These are phyloP conservation scores for Protea cynaroides DNA, from an alignment of 164 flowering plant species.

Conservation along the genomic window DNA sequence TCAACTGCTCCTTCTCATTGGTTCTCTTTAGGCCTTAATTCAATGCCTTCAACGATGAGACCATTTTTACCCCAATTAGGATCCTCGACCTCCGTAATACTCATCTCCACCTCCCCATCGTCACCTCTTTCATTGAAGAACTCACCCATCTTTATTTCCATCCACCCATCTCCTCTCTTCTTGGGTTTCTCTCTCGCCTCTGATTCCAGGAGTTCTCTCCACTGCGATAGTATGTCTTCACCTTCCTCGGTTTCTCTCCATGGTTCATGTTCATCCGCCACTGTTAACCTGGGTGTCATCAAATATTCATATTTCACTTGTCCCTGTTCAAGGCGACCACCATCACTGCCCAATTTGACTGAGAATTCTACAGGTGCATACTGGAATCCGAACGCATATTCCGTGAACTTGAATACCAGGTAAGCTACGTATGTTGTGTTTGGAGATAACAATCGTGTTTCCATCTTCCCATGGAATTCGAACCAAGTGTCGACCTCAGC, in stretches of 20 bases:
- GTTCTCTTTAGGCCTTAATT: constrained; percentile 43
- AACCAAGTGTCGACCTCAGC: constrained; percentile 40
- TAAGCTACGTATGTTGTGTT: constrained; percentile 27
- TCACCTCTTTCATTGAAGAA: constrained; percentile 24
- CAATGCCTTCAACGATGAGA: constrained; percentile 56
- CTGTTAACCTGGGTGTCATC: not conserved
- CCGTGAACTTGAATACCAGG: constrained; percentile 21
- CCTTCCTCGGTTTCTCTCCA: too few species aligned
- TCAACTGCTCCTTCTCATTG: too few species aligned
- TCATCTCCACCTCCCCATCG: constrained; percentile 37
- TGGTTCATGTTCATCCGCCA: too few species aligned
- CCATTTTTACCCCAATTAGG: constrained; percentile 48
- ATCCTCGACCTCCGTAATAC: constrained; percentile 31
- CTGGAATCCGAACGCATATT: not conserved
- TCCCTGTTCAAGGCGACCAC: not conserved
- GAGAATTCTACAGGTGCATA: constrained; percentile 13
- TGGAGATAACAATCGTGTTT: constrained; percentile 24
- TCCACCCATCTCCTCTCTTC: constrained; percentile 50
- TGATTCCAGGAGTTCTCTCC: too few species aligned
- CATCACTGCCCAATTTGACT: constrained; percentile 7
- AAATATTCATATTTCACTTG: not conserved
- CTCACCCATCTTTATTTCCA: constrained; percentile 56
- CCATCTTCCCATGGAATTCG: constrained; percentile 30
- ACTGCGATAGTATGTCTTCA: too few species aligned
- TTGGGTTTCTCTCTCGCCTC: not conserved